phyloP scores from a whole-genome alignment of 441 rosid genomes.

The Euphorbia celastroides region DNA sequence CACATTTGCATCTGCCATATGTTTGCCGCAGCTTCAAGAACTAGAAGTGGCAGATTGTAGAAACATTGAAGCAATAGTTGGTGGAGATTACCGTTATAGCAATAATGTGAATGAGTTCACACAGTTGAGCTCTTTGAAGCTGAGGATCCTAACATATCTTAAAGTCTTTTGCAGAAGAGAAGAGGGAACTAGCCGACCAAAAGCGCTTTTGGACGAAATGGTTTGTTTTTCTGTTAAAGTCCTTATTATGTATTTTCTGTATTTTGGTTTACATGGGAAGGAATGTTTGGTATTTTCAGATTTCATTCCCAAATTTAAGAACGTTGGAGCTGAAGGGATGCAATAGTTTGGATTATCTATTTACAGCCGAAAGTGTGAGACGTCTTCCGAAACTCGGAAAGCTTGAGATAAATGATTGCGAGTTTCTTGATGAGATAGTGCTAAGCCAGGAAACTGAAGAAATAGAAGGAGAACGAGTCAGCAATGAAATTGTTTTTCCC shows the following conservation, averaged over 20 bases:
- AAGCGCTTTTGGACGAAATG: neutral
- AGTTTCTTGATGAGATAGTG: slow-evolving; percentile 9
- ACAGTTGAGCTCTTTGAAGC: neutral
- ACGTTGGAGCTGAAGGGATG: neutral
- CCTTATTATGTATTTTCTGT: neutral
- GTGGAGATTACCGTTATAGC: neutral
- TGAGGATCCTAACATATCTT: neutral
- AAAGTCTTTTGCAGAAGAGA: neutral
- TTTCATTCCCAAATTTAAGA: slow-evolving; percentile 5
- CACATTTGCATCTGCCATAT: neutral
- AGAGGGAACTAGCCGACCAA: neutral
- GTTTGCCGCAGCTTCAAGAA: slow-evolving; percentile 4
- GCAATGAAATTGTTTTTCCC: neutral
- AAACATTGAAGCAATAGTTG: neutral
- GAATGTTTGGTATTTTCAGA: slow-evolving; percentile 9
- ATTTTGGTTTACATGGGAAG: neutral
- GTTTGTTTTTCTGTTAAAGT: neutral
- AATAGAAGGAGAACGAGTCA: neutral
- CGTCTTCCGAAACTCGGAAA: slow-evolving; percentile 14
- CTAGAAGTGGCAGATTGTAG: neutral
- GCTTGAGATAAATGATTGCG: slow-evolving; percentile 9
- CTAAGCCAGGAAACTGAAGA: neutral
- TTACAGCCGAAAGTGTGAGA: slow-evolving; percentile 4
- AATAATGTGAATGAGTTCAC: neutral
- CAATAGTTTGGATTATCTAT: slow-evolving; percentile 5